A percentile compares a stretch with the other conserved stretches of the same genome.
phyloP scores from a whole-genome alignment of 148 eudicot genomes.

The Camellia japonica region DNA sequence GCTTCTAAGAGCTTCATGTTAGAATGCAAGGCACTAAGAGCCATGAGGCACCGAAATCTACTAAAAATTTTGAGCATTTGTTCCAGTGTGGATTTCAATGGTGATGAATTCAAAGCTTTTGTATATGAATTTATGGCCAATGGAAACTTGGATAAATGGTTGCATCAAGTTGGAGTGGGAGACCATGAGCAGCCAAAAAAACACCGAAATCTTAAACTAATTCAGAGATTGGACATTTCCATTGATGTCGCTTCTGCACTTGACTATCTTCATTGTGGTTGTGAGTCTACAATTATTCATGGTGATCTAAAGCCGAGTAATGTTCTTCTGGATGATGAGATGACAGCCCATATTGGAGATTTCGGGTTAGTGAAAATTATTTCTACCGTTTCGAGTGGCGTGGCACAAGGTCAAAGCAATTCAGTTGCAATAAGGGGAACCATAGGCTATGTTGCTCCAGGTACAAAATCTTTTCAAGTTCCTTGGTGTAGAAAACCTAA shows the following conservation, averaged over 20 bases:
- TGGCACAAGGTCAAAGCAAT: neutral
- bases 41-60: slow-evolving; percentile 9
- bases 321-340: slow-evolving; percentile 10
- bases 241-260: slow-evolving; percentile 7
- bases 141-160: slow-evolving; percentile 9
- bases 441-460: slow-evolving; percentile 14
- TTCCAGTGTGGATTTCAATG: slow-evolving; percentile 6
- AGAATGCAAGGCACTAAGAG: slow-evolving; percentile 7
- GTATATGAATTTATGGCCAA: slow-evolving; percentile 9
- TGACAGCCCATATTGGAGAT: slow-evolving; percentile 9
- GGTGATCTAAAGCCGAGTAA: neutral
- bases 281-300: slow-evolving; percentile 13
- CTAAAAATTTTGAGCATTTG: slow-evolving; percentile 3
- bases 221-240: neutral
- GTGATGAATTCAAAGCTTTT: slow-evolving; percentile 6
- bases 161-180: neutral
- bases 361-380: slow-evolving; percentile 9
- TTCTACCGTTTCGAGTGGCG: neutral
- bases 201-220: neutral
- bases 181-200: neutral
- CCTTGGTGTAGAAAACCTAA: too few relatives aligned
- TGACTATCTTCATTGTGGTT: neutral
- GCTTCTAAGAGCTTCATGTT: slow-evolving; percentile 12
- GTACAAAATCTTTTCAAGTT: neutral
- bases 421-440: neutral